These are phyloP conservation scores for Musa acuminata DNA, from an alignment of 176 grass and related monocot species.

Conservation along the genomic window DNA sequence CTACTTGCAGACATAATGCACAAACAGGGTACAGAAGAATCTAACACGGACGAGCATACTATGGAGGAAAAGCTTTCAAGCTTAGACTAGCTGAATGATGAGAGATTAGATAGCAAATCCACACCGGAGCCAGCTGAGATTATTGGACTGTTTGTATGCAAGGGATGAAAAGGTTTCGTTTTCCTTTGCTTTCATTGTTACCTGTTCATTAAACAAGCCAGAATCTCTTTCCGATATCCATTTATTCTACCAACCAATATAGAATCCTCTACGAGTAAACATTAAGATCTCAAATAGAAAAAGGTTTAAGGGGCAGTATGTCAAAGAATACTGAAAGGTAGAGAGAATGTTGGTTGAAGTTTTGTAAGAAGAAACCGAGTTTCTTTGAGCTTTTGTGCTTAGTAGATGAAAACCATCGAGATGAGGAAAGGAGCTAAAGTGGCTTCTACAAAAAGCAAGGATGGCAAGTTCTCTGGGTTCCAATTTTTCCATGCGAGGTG, in stretches of 20 bases:
- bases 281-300: background rate
- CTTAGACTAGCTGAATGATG: constrained; percentile 35
- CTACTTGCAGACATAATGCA: constrained; percentile 28
- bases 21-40: constrained; percentile 29
- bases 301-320: background rate
- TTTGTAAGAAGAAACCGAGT: too few relatives aligned
- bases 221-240: too few relatives aligned
- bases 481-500: too few relatives aligned
- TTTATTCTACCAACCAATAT: background rate
- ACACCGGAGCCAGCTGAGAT: constrained; percentile 27
- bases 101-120: constrained; percentile 20
- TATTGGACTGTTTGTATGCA: constrained; percentile 60
- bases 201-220: background rate
- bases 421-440: too few relatives aligned
- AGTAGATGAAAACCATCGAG: too few relatives aligned
- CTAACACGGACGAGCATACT: constrained; percentile 57
- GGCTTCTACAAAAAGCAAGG: too few relatives aligned
- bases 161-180: constrained; percentile 63
- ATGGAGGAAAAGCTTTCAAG: constrained; percentile 73
- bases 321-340: background rate
- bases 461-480: background rate
- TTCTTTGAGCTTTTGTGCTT: too few relatives aligned
- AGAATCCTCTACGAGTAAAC: background rate
- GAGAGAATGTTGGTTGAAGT: too few relatives aligned
- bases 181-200: constrained; percentile 14